These are phyloP conservation scores for Eucalyptus decipiens DNA, from an alignment of 345 rosid genomes.

Conservation along the genomic window DNA sequence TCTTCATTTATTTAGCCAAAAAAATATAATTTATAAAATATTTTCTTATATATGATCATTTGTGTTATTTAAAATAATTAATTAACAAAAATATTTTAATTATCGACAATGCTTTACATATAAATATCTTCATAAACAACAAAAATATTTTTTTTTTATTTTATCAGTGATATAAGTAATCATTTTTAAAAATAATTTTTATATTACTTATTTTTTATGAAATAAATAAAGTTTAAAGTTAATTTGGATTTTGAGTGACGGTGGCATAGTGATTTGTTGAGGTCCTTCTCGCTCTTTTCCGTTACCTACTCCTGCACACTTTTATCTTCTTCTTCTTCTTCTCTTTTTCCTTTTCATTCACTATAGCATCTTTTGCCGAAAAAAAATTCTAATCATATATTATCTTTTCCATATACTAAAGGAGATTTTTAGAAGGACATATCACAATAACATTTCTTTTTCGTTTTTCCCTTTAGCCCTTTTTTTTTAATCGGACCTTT, in stretches of 20 bases:
- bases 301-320: not conserved
- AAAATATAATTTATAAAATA: not conserved
- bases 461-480: not conserved
- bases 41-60: accelerated
- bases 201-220: not conserved
- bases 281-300: not conserved
- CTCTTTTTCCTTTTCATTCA: not conserved
- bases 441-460: not conserved
- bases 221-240: not conserved
- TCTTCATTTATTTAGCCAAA: accelerated
- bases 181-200: accelerated
- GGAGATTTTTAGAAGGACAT: not conserved
- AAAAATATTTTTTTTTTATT: not conserved
- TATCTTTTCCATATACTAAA: not conserved
- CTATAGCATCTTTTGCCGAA: not conserved
- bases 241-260: not conserved
- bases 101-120: accelerated
- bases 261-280: not conserved
- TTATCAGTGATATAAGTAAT: not conserved
- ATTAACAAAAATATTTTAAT: accelerated
- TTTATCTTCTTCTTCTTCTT: too few species aligned
- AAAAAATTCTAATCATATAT: not conserved
- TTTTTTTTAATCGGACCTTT: not conserved
- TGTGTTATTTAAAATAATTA: accelerated
- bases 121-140: accelerated